Evolutionary conservation across 768 basidiomycete genomes (phyloP), one percentile per base, ranked within the genome.

Genomic region (Leucosporidium scottii): DNA sequence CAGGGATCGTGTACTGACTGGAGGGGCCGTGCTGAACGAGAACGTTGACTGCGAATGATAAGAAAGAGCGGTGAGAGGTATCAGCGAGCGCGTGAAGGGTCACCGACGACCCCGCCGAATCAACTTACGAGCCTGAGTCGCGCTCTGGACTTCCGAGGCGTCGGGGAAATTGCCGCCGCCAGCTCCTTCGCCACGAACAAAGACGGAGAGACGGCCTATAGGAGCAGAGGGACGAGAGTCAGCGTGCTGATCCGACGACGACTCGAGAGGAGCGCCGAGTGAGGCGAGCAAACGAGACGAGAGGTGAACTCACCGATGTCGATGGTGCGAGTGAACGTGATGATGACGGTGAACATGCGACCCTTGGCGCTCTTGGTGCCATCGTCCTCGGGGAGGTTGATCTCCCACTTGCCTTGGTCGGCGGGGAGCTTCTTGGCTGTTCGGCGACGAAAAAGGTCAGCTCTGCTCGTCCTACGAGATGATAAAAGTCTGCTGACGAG

Each of bases 321-420:
- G 47, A 57, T 50, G 4, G 63, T 13, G 12, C 63, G 55, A 17
- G 31, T 55, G 54, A 23, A 55, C 50, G 20, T 57, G 57, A 58
- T 62, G 21, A 25, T 18, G 15, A 56, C 34, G 23, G 21, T 54
- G 59, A 53, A 54, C 27, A 7, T 23, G 15, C 59, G 50, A 15
- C 23, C 20, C 21, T 9, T n/a, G 36, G 7, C 34, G 44, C 36
- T 60, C 51, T 20, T 23, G 4, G 34, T 12, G 12, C 59, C 58
- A 5, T 66, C 65, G 18, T 66, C 65, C 13, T 66, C 59, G 12
- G 65, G 65, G n/a, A 61, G 54, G 30, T 28, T 25, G 54, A 66
- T 31, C 18, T 34, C 47, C 54, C 53, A 66, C 54, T 30, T 56
- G 5, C 64, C 64, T 18, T 59, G 50, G 51, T 60, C 64, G 50